Conservation (phyloP, 805 yeast genomes). For the Tetrapisispora namnaoensis region DNA sequence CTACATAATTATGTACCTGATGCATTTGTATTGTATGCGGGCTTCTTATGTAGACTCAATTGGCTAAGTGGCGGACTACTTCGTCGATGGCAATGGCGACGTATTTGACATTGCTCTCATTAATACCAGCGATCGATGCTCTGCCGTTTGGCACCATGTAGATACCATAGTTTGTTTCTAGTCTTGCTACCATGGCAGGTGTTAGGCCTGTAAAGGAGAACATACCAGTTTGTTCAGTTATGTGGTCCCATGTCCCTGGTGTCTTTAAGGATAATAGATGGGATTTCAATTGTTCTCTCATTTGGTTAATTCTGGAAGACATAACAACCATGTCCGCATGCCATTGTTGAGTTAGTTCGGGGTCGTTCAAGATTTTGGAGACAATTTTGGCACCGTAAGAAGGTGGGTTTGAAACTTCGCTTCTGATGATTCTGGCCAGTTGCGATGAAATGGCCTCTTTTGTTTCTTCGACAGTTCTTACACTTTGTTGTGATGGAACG, state of each 20-base stretch:
- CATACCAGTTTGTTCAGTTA: slow-evolving; percentile 89
- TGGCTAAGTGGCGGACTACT: slow-evolving; percentile 39
- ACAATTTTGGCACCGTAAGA: slow-evolving; percentile 93
- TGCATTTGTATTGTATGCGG: too few species aligned
- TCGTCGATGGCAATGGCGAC: slow-evolving; percentile 79
- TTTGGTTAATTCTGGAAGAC: slow-evolving; percentile 72
- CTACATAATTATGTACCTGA: neutral
- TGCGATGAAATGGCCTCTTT: slow-evolving; percentile 62
- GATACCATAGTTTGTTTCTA: slow-evolving; percentile 70
- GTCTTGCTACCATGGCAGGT: slow-evolving; percentile 62
- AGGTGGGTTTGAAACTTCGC: slow-evolving; percentile 90
- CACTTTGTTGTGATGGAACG: slow-evolving; percentile 31
- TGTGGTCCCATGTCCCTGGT: slow-evolving; percentile 91
- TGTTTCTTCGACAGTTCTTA: slow-evolving; percentile 31
- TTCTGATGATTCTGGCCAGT: slow-evolving; percentile 61
- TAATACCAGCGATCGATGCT: slow-evolving; percentile 89
- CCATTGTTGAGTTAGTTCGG: slow-evolving; percentile 73
- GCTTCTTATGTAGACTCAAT: too few species aligned
- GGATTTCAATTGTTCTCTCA: slow-evolving; percentile 63
- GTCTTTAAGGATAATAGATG: slow-evolving; percentile 55
- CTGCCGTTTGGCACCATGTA: slow-evolving; percentile 79
- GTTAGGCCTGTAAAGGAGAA: slow-evolving; percentile 87
- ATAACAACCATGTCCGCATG: slow-evolving; percentile 70
- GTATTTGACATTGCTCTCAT: slow-evolving; percentile 61
- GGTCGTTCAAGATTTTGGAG: slow-evolving; percentile 56